Base-by-base conservation (phyloP, 2,329 filamentous ascomycete genomes). In the Colletotrichum orchidophilum region DNA sequence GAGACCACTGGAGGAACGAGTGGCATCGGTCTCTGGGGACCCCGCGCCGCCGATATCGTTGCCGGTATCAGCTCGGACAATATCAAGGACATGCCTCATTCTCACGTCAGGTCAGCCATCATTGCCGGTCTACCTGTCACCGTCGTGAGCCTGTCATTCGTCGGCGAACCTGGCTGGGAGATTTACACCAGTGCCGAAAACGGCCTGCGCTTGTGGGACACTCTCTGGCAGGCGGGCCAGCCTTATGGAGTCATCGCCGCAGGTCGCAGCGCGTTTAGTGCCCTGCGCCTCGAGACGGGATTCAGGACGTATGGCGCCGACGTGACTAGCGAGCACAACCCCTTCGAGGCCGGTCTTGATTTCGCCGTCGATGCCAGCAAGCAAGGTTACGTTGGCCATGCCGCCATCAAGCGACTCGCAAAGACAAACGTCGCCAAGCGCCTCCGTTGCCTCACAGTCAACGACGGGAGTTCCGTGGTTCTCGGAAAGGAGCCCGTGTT, bases 401-500 rank as follows among this genome's bases (percentile, higher is more conserved):
- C 78, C 5, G 87, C 88, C 0, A 75, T 91, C 9, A 78, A 83
- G 72, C 79, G 79, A 0, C 80, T 81, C 0, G 81, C 84, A 0
- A 81, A 78, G 5, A 15, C 5, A 2, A 77, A 83, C 33, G 75
- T 76, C 0, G 73, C 76, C 0, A 79, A 80, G 24, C 73, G 81
- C 62, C 74, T 87, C 5, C 83, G 87, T 1, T 88, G 86, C 66
- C 77, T 92, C 2, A 87, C 84, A 0, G 75, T 91, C 33, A 83
- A 91, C 50, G 88, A 92, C 70, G 86, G 87, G 0, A 78, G 76
- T 5, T 91, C 88, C 0, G 81, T 91, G 73, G 83, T 91, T 0
- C 77, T 92, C 1, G 89, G 89, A 6, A 91, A 91, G 75, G 90
- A 92, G 76, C 90, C 90, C 0, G 87, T 92, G 0, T 90, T 86